Evolutionary conservation across 805 yeast genomes (phyloP), one percentile per base, ranked within the genome.

Genomic region (Metschnikowia kofuensis): DNA sequence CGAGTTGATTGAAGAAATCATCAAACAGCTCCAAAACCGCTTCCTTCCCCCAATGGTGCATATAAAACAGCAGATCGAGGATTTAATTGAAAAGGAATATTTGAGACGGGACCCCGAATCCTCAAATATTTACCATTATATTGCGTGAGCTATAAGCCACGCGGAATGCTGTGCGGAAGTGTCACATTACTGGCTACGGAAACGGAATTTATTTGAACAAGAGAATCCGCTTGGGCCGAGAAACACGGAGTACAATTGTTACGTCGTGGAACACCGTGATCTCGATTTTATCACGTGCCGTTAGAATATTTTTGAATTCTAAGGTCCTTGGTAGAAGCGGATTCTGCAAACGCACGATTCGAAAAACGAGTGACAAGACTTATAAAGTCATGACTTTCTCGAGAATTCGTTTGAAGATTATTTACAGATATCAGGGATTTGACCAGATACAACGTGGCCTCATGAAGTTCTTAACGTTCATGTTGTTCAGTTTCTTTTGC

Each of bases 71-170:
- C 77, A 94, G 44, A 76, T 90, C 6, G 92, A 86, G 54, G 85
- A 81, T 15, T 68, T 90, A 51, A 72, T 91, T 38, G 95, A 88
- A 47, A 80, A 87, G 56, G 97, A 91, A 60, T 90, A 90, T 58
- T 62, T 91, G 45, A 83, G 81, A 52, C 77, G 96, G 61, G 88
- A 85, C 59, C 77, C 79, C 0, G 79, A 79, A 0, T 83, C 84
- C 52, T 67, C 82, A 41, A 72, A 74, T 43, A 52, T 79, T 6
- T 89, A 87, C 64, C 83, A 81, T 57, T 87, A 87, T 62, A 68
- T 87, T 48, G 95, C 92, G 44, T 80, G 60, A 39, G 30, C 10
- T 3, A 15, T n/a, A 4, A 35, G 14, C 14, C 3, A 2, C 15
- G 16, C 16, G 37, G 37, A 35, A 35, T n/a, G n/a, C 12, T 14